phyloP scores from a whole-genome alignment of 306 rosid genomes.

The Quercus cerris region DNA sequence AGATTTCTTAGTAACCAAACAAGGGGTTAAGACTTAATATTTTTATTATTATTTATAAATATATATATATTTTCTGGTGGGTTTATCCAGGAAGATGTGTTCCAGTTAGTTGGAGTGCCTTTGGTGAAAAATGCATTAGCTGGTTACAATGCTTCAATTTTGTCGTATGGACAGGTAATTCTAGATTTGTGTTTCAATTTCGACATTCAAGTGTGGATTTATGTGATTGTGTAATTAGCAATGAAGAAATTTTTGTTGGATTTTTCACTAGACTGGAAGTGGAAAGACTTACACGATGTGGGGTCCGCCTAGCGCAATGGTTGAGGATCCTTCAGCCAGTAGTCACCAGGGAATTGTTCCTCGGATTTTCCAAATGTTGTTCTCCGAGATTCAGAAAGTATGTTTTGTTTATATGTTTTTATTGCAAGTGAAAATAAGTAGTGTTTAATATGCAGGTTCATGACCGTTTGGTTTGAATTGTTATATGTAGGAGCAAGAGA shows the following conservation, averaged over 20 bases:
- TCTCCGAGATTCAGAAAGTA: slow-evolving; percentile 82
- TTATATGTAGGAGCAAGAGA: slow-evolving; percentile 55
- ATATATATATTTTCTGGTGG: slow-evolving; percentile 13
- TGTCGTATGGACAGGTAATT: slow-evolving; percentile 90
- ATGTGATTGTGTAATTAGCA: background rate
- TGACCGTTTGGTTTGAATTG: slow-evolving; percentile 24
- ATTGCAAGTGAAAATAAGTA: background rate
- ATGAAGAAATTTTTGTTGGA: background rate
- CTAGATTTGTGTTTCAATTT: slow-evolving; percentile 2
- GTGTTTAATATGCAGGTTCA: background rate
- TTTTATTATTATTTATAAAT: background rate
- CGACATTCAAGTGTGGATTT: background rate
- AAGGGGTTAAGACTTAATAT: background rate
- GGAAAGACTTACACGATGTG: slow-evolving; percentile 95
- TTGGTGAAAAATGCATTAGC: slow-evolving; percentile 78
- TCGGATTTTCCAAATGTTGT: slow-evolving; percentile 71
- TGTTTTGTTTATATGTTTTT: slow-evolving; percentile 15
- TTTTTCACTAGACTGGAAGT: slow-evolving; percentile 63
- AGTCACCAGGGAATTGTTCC: slow-evolving; percentile 82
- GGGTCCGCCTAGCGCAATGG: slow-evolving; percentile 90
- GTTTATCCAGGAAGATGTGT: slow-evolving; percentile 70
- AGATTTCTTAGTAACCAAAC: slow-evolving; percentile 12
- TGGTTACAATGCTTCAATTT: slow-evolving; percentile 82
- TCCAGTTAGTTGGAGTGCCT: slow-evolving; percentile 71
- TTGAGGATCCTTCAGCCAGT: slow-evolving; percentile 51